These are phyloP conservation scores for Aquilaria agallochum DNA, from an alignment of 441 rosid species.

Conservation along the genomic window DNA sequence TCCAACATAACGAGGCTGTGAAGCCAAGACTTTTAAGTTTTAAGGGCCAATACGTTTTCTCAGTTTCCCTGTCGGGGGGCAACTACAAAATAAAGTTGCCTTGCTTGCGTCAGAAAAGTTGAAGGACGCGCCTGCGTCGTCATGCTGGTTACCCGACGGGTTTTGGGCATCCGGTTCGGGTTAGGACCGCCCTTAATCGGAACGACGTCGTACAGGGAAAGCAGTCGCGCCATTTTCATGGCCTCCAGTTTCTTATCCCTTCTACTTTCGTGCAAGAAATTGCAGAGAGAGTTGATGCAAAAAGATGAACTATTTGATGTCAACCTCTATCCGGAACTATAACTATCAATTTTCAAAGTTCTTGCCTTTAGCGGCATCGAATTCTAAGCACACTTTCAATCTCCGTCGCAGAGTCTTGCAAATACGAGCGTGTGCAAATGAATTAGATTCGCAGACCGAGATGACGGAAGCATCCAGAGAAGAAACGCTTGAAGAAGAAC, in stretches of 20 bases:
- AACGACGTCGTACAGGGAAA: slow-evolving; percentile 1
- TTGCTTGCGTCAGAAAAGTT: neutral
- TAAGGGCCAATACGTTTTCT: neutral
- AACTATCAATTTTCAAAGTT: slow-evolving; percentile 16
- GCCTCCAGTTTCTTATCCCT: slow-evolving; percentile 11
- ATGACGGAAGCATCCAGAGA: slow-evolving; percentile 28
- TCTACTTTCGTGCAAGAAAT: neutral
- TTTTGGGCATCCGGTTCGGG: neutral
- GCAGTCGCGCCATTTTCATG: slow-evolving; percentile 2
- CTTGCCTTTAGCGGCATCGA: slow-evolving; percentile 13
- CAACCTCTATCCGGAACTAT: slow-evolving; percentile 38
- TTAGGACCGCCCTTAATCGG: neutral
- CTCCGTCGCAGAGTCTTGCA: slow-evolving; percentile 22
- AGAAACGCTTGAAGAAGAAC: slow-evolving; percentile 15
- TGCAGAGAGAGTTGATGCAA: slow-evolving; percentile 2
- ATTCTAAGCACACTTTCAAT: slow-evolving; percentile 11
- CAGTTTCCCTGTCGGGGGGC: neutral
- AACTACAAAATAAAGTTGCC: no score
- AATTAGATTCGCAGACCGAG: slow-evolving; percentile 28
- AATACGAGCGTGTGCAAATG: slow-evolving; percentile 38
- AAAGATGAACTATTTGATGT: slow-evolving; percentile 43
- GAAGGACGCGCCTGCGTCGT: slow-evolving; percentile 2
- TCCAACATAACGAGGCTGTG: neutral
- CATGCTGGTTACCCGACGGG: neutral
- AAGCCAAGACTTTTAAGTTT: neutral